Conservation (phyloP, 371 early-diverging fungal genomes). For the Mortierella sp. region DNA sequence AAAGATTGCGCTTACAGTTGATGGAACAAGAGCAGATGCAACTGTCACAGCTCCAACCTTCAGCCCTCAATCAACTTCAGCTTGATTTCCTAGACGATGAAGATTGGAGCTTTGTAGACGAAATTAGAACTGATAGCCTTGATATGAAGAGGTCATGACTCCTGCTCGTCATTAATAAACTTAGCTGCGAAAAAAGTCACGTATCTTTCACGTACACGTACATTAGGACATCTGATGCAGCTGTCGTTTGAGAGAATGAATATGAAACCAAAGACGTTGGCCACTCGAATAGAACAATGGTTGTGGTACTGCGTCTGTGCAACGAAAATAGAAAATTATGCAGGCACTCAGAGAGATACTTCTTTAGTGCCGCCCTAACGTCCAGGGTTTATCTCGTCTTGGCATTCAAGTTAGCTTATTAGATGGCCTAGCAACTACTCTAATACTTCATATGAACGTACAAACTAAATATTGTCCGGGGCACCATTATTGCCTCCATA, state of each 20-base stretch:
- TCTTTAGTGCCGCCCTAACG: neutral
- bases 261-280: too few relatives aligned
- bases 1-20: constrained; percentile 30
- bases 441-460: neutral
- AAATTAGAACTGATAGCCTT: constrained; percentile 25
- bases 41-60: constrained; percentile 42
- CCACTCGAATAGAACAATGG: too few relatives aligned
- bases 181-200: neutral
- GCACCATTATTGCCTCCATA: neutral
- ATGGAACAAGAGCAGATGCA: constrained; percentile 54
- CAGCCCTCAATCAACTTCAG: constrained; percentile 36
- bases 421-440: neutral
- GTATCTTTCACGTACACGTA: constrained; percentile 2
- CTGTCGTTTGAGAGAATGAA: too few relatives aligned
- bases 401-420: neutral
- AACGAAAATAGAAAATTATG: neutral
- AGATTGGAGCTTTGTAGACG: constrained; percentile 55
- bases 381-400: neutral
- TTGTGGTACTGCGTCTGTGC: neutral
- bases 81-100: constrained; percentile 51
- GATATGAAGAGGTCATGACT: neutral
- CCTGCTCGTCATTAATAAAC: neutral
- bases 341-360: too few relatives aligned
- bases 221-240: neutral
- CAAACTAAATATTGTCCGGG: constrained; percentile 1